Evolutionary conservation across 2,329 filamentous ascomycete species (phyloP).

Genomic region (Plectosphaerella plurivora): DNA sequence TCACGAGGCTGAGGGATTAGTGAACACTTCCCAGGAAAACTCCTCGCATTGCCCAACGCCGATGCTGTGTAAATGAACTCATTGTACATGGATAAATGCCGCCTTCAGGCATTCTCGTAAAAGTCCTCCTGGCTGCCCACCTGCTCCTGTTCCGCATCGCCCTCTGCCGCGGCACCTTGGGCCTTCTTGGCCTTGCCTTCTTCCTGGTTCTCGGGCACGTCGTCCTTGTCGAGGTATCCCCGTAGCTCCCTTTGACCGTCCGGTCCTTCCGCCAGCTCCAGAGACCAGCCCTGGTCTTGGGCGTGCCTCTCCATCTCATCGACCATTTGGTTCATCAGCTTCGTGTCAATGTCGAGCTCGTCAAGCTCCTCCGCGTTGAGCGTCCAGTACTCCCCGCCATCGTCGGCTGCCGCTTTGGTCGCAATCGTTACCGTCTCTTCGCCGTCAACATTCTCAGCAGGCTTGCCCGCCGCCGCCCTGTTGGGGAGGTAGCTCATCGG

Average conservation of each 20-base stretch:
- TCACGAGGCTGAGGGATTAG: too few species aligned
- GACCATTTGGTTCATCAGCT: slow-evolving; percentile 65
- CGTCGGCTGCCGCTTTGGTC: slow-evolving; percentile 39
- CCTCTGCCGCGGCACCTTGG: slow-evolving; percentile 13
- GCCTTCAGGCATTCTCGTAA: slow-evolving; percentile 36
- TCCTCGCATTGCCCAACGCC: slow-evolving; percentile 6
- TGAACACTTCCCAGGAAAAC: background rate
- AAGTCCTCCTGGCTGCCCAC: slow-evolving; percentile 45
- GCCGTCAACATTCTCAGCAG: slow-evolving; percentile 12
- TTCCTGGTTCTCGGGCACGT: slow-evolving; percentile 15
- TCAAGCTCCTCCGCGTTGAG: slow-evolving; percentile 64
- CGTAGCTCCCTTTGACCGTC: slow-evolving; percentile 59
- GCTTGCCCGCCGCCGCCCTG: slow-evolving; percentile 7
- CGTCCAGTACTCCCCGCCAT: slow-evolving; percentile 58
- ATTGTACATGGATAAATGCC: background rate
- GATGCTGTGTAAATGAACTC: slow-evolving; percentile 3
- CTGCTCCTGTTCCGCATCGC: slow-evolving; percentile 12
- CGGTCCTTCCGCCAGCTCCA: slow-evolving; percentile 72
- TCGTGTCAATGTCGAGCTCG: slow-evolving; percentile 60
- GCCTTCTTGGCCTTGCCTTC: slow-evolving; percentile 15
- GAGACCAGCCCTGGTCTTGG: slow-evolving; percentile 69
- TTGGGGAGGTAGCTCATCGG: slow-evolving; percentile 34
- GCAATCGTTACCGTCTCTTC: slow-evolving; percentile 37
- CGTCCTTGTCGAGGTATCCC: slow-evolving; percentile 61
- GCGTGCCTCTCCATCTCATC: slow-evolving; percentile 65